phyloP scores from a whole-genome alignment of 1,139 yeast species.

The Debaryomyces coudertii region DNA sequence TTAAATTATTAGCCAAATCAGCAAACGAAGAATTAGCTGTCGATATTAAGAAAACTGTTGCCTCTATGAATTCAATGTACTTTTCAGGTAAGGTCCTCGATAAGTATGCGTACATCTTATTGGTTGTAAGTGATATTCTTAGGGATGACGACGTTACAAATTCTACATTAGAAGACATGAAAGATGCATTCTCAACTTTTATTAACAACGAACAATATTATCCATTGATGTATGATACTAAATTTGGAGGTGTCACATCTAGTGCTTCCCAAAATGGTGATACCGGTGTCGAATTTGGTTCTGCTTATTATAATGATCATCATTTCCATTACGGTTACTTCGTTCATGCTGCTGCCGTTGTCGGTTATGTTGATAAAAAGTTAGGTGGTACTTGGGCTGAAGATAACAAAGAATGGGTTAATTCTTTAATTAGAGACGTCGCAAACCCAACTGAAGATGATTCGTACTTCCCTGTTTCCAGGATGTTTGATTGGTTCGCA shows the following conservation, averaged over 20 bases:
- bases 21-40: conserved; percentile 63
- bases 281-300: conserved; percentile 52
- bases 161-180: conserved; percentile 50
- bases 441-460: conserved; percentile 71
- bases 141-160: conserved; percentile 54
- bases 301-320: conserved; percentile 74
- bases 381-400: conserved; percentile 68
- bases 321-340: conserved; percentile 83
- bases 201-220: conserved; percentile 52
- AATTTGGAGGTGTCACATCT: conserved; percentile 69
- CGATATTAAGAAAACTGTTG: conserved; percentile 55
- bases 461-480: conserved; percentile 69
- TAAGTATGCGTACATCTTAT: conserved; percentile 71
- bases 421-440: conserved; percentile 69
- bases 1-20: conserved; percentile 52
- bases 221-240: conserved; percentile 72
- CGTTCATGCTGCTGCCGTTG: conserved; percentile 76
- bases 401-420: conserved; percentile 68
- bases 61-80: conserved; percentile 57
- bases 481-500: conserved; percentile 78
- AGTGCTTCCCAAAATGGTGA: conserved; percentile 57
- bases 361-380: conserved; percentile 64
- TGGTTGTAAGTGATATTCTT: conserved; percentile 63
- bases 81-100: conserved; percentile 73
- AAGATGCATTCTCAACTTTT: conserved; percentile 56